phyloP scores from a whole-genome alignment of 2,329 filamentous ascomycete species.

The Phoma herbarum region DNA sequence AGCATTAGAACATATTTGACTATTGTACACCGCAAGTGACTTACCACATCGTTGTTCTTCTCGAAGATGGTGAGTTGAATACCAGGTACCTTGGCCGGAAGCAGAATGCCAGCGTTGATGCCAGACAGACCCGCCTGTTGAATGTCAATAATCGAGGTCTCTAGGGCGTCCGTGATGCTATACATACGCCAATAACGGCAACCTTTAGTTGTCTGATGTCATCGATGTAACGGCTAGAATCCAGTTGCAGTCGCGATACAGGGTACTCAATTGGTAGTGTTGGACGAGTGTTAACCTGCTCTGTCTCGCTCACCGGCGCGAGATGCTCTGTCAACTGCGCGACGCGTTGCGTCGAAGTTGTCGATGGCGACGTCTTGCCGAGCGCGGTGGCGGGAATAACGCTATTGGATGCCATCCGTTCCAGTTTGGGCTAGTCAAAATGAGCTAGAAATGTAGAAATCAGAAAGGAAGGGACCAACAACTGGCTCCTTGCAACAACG shows the following conservation, averaged over 20 bases:
- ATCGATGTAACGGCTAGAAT: slow-evolving; percentile 41
- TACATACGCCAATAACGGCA: slow-evolving; percentile 63
- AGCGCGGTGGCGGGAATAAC: slow-evolving; percentile 21
- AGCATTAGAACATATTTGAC: not conserved
- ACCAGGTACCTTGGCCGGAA: slow-evolving; percentile 74
- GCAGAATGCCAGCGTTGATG: slow-evolving; percentile 69
- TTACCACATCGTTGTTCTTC: slow-evolving; percentile 55
- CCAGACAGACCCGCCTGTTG: slow-evolving; percentile 66
- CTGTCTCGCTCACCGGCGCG: slow-evolving; percentile 28
- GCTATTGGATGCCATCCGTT: slow-evolving; percentile 36
- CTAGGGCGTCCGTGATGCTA: not conserved
- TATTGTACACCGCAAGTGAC: slow-evolving; percentile 6
- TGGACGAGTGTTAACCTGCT: slow-evolving; percentile 24
- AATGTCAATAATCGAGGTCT: slow-evolving; percentile 1
- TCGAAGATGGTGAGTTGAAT: slow-evolving; percentile 65
- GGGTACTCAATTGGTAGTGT: slow-evolving; percentile 37
- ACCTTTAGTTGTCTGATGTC: slow-evolving; percentile 55
- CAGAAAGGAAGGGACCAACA: not conserved
- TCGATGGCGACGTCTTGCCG: slow-evolving; percentile 19
- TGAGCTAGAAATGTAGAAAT: not conserved
- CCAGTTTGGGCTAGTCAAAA: slow-evolving; percentile 6
- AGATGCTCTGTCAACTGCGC: slow-evolving; percentile 42
- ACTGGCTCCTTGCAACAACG: not conserved
- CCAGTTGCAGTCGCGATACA: slow-evolving; percentile 38
- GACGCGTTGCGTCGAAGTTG: slow-evolving; percentile 35